Evolutionary conservation across 2,329 filamentous ascomycete species (phyloP).

Genomic region (Cadophora sp.): DNA sequence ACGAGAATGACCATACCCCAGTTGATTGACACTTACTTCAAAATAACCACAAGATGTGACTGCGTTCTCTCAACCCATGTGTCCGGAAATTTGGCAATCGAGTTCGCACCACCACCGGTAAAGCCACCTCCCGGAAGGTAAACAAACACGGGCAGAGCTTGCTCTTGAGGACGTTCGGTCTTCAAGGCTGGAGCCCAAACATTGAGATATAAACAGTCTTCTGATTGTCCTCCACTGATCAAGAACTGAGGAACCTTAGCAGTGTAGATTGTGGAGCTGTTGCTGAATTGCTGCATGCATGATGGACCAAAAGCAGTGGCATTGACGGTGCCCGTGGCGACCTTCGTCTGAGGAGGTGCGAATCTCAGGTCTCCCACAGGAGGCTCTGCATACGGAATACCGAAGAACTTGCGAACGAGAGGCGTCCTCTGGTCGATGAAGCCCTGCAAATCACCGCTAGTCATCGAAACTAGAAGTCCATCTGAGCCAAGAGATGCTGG

Average conservation of each 20-base stretch:
- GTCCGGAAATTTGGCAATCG: conserved; percentile 25
- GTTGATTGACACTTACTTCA: conserved; percentile 32
- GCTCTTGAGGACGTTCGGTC: conserved; percentile 32
- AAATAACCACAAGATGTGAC: conserved; percentile 39
- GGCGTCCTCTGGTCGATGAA: conserved; percentile 30
- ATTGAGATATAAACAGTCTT: conserved; percentile 48
- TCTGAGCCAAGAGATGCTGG: conserved; percentile 5
- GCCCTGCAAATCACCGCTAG: conserved; percentile 27
- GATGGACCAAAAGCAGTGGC: conserved; percentile 32
- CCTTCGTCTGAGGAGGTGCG: conserved; percentile 20
- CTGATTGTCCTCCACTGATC: conserved; percentile 30
- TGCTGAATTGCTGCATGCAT: conserved; percentile 30
- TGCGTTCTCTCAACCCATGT: conserved; percentile 26
- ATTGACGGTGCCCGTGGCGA: conserved; percentile 16
- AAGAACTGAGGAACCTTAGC: conserved; percentile 25
- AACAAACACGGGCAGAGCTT: conserved; percentile 46
- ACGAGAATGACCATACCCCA: too few species aligned
- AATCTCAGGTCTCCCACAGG: conserved; percentile 48
- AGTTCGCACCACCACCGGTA: conserved; percentile 29
- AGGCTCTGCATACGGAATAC: conserved; percentile 48
- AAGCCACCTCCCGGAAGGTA: conserved; percentile 53
- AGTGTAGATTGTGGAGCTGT: conserved; percentile 26
- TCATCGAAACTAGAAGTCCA: conserved; percentile 25
- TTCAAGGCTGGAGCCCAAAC: conserved; percentile 43
- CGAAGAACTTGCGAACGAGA: conserved; percentile 44